Evolutionary conservation across 805 yeast genomes (phyloP), one percentile per base, ranked within the genome.

Genomic region (Candida mattraensis): DNA sequence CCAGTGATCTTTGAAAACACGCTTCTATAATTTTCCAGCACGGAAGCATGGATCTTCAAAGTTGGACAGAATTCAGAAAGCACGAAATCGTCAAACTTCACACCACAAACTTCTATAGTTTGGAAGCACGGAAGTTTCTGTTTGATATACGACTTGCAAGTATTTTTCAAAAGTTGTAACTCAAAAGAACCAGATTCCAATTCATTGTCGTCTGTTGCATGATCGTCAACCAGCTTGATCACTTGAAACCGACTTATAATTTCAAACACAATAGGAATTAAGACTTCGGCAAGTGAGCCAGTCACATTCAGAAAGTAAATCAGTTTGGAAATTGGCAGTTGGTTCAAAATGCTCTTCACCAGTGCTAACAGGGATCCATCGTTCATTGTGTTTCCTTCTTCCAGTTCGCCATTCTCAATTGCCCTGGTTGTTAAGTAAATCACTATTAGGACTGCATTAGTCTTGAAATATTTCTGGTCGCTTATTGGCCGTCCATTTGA

Each of bases 281-380:
- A 22, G 3, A n/a, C n/a, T 5, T 13, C 13, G 18, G 18, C 17
- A 7, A 9, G 18, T 4, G 35, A 17, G n/a, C 39, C 45, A 3
- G 35, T 25, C 5, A 42, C 33, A 5, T 29, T 14, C 18, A 40
- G 24, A 28, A 45, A 40, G 5, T 37, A 35, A 6, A 37, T 14
- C n/a, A 37, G 35, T 4, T 40, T 39, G 7, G 33, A 13, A 8
- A 42, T 14, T 3, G 50, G 46, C 18, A 45, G 29, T 7, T 22
- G 17, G 9, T 24, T 30, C 10, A 45, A 25, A 13, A 45, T 40
- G 19, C 20, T 5, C 19, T 28, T 26, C 33, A 24, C 25, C 21
- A 26, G n/a, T n/a, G n/a, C n/a, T n/a, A n/a, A n/a, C n/a, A n/a
- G n/a, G n/a, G n/a, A n/a, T n/a, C n/a, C n/a, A n/a, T n/a, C n/a